Conservation (phyloP, 2,329 filamentous ascomycete genomes). For the Thielaviopsis populi region DNA sequence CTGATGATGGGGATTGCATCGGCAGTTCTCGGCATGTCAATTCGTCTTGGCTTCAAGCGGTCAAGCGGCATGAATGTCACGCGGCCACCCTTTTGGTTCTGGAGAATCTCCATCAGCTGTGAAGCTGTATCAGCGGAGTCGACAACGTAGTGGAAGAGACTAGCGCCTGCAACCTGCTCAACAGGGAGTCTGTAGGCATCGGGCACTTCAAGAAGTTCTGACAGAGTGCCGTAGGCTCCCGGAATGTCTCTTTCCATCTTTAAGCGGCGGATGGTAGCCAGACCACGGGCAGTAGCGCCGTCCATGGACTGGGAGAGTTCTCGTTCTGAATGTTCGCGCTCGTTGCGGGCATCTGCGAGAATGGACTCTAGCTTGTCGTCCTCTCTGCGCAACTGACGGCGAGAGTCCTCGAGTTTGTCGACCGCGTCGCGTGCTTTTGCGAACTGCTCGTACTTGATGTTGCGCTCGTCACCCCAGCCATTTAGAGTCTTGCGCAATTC, state of each 20-base stretch:
- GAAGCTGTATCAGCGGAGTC: slow-evolving; percentile 82
- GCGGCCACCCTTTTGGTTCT: slow-evolving; percentile 65
- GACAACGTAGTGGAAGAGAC: slow-evolving; percentile 90
- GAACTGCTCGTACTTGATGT: slow-evolving; percentile 56
- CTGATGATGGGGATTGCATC: slow-evolving; percentile 78
- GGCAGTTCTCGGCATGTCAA: slow-evolving; percentile 68
- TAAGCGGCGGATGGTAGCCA: slow-evolving; percentile 73
- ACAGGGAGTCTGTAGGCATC: slow-evolving; percentile 78
- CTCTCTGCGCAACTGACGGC: slow-evolving; percentile 76
- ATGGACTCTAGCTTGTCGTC: slow-evolving; percentile 74
- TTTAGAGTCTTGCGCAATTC: slow-evolving; percentile 58
- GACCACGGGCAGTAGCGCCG: slow-evolving; percentile 66
- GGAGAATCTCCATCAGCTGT: slow-evolving; percentile 61
- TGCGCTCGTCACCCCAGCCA: slow-evolving; percentile 60
- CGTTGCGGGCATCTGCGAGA: slow-evolving; percentile 57
- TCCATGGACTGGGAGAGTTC: slow-evolving; percentile 78
- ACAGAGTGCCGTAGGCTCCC: slow-evolving; percentile 82
- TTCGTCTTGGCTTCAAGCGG: slow-evolving; percentile 53
- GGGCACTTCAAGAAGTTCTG: slow-evolving; percentile 77
- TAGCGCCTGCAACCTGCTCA: slow-evolving; percentile 83
- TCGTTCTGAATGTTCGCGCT: slow-evolving; percentile 63
- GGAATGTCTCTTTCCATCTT: slow-evolving; percentile 65
- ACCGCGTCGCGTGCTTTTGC: slow-evolving; percentile 62
- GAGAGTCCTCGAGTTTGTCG: slow-evolving; percentile 69
- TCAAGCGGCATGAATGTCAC: slow-evolving; percentile 92